These are phyloP conservation scores for Metschnikowia continentalis DNA, from an alignment of 805 yeast genomes.

Conservation along the genomic window DNA sequence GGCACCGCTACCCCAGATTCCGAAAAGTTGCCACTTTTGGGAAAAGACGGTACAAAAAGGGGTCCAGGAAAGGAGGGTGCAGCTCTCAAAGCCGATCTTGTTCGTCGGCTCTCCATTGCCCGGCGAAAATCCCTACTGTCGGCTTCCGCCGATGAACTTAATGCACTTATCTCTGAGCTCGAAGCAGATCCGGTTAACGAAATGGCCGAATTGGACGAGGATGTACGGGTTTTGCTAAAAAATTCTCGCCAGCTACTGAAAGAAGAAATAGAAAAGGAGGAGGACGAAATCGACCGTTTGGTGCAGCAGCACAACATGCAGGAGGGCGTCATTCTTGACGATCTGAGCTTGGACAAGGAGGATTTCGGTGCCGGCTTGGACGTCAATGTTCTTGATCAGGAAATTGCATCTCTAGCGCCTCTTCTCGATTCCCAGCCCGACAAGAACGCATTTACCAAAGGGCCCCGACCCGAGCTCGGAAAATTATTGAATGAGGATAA, in stretches of 20 bases:
- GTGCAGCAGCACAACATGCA: constrained; percentile 33
- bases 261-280: constrained; percentile 24
- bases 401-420: constrained; percentile 38
- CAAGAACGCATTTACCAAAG: constrained; percentile 1
- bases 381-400: constrained; percentile 34
- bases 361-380: constrained; percentile 15
- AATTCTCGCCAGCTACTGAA: constrained; percentile 22
- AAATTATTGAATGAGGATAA: constrained; percentile 4
- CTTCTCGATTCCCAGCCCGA: constrained; percentile 31
- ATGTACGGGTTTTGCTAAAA: constrained; percentile 10
- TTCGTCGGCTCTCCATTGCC: constrained; percentile 30
- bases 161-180: constrained; percentile 33
- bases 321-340: constrained; percentile 28
- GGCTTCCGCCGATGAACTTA: constrained; percentile 37
- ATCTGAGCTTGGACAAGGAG: constrained; percentile 13
- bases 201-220: constrained; percentile 7
- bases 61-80: background rate
- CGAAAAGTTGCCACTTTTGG: background rate
- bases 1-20: background rate
- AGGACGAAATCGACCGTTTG: constrained; percentile 35
- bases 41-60: background rate
- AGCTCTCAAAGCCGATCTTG: constrained; percentile 15
- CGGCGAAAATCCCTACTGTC: constrained; percentile 36
- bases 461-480: background rate
- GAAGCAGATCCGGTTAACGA: constrained; percentile 25